phyloP scores from a whole-genome alignment of 768 basidiomycete species.

The Panaeolus cyanescens region DNA sequence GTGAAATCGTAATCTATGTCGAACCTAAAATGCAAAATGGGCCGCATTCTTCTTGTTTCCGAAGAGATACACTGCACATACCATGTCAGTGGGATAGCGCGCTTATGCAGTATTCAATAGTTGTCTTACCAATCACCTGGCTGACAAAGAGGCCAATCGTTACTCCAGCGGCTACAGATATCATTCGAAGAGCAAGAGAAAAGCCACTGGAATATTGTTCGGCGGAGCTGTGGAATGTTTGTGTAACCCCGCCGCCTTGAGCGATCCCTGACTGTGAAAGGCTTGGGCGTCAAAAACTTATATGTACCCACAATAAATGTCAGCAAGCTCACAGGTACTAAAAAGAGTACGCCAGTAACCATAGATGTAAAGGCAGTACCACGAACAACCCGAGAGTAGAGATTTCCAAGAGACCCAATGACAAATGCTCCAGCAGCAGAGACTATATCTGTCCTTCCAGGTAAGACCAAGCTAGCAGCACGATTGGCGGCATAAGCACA shows the following conservation, averaged over 20 bases:
- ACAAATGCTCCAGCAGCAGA: constrained; percentile 79
- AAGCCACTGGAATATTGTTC: constrained; percentile 79
- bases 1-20: not conserved
- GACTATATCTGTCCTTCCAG: constrained; percentile 71
- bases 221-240: constrained; percentile 59
- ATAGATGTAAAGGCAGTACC: constrained; percentile 89
- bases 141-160: constrained; percentile 84
- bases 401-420: constrained; percentile 77
- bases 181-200: constrained; percentile 79
- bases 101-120: not conserved
- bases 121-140: constrained; percentile 56
- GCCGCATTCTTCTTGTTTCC: constrained; percentile 73
- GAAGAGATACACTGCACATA: constrained; percentile 61
- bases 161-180: constrained; percentile 82
- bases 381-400: constrained; percentile 73
- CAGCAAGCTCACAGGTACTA: constrained; percentile 71
- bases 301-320: not conserved
- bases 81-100: not conserved
- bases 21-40: constrained; percentile 67
- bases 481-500: constrained; percentile 73
- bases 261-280: constrained; percentile 67
- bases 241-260: constrained; percentile 69
- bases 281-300: not conserved
- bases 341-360: constrained; percentile 91
- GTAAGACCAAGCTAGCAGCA: constrained; percentile 58